Conservation (phyloP, 108 stramenopile genomes). For the Conticribra weissflogii region DNA sequence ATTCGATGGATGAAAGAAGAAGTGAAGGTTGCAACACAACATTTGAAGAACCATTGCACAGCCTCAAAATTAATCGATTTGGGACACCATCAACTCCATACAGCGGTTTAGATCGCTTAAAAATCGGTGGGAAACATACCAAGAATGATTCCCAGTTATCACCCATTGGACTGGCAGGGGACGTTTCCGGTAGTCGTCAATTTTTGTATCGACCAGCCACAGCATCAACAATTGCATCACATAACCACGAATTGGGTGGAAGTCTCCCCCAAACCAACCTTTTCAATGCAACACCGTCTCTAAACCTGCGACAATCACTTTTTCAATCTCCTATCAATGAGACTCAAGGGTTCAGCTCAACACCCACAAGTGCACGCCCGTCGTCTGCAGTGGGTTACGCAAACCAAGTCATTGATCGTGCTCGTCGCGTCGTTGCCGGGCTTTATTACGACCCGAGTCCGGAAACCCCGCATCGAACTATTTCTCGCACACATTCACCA, state of each 20-base stretch:
- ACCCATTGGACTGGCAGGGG: neutral
- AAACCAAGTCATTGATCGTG: slow-evolving; percentile 37
- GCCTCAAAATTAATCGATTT: slow-evolving; percentile 25
- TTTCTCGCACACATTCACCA: slow-evolving; percentile 5
- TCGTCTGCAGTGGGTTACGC: slow-evolving; percentile 40
- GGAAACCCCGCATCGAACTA: slow-evolving; percentile 4
- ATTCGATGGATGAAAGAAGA: neutral
- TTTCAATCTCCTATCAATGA: slow-evolving; percentile 7
- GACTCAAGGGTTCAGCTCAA: slow-evolving; percentile 10
- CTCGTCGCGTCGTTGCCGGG: slow-evolving; percentile 37
- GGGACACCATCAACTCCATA: slow-evolving; percentile 46
- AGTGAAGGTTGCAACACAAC: too few species aligned
- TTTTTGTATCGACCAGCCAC: slow-evolving; percentile 23
- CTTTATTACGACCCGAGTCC: slow-evolving; percentile 48
- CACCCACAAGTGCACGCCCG: slow-evolving; percentile 1
- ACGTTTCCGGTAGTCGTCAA: slow-evolving; percentile 4
- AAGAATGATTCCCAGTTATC: slow-evolving; percentile 5
- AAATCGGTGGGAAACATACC: slow-evolving; percentile 17
- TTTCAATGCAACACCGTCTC: slow-evolving; percentile 33
- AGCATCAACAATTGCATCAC: slow-evolving; percentile 34
- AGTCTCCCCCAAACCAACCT: slow-evolving; percentile 38
- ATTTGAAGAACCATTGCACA: slow-evolving; percentile 12
- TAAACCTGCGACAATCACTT: neutral
- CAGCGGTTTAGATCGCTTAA: slow-evolving; percentile 37
- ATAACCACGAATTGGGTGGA: slow-evolving; percentile 13